A percentile compares a stretch with the other conserved stretches of the same genome.
Evolutionary conservation across 352 stramenopile genomes (phyloP).

Genomic region (Aphanomyces invadans): DNA sequence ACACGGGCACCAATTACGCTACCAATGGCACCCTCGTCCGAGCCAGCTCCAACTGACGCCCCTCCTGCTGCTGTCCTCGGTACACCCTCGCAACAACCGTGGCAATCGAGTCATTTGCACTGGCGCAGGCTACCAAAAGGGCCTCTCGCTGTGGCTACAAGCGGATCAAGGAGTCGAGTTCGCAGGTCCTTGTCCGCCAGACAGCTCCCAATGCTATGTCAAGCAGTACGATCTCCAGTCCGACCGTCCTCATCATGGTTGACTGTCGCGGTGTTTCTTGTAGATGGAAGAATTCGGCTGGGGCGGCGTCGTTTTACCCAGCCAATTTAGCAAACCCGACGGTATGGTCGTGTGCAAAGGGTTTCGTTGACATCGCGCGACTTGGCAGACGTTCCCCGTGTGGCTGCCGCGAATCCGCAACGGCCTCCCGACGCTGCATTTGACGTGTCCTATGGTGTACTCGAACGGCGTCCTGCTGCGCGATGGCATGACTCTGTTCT

Average conservation of each 20-base stretch:
- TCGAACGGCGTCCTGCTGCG: not conserved
- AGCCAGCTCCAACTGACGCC: no score
- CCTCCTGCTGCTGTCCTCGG: no score
- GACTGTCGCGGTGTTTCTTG: no score
- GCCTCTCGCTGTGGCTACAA: conserved; percentile 5
- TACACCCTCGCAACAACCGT: no score
- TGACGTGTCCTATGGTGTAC: not conserved
- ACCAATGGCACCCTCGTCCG: no score
- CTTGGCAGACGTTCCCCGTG: not conserved
- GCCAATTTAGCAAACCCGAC: not conserved
- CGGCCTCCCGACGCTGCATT: not conserved
- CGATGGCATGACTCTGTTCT: conserved; percentile 7
- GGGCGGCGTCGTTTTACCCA: not conserved
- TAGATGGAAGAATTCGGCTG: conserved; percentile 5
- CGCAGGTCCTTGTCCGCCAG: not conserved
- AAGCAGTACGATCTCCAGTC: not conserved
- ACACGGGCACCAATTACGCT: no score
- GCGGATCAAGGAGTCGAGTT: not conserved
- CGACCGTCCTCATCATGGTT: not conserved
- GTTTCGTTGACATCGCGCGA: not conserved
- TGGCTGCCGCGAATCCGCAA: not conserved
- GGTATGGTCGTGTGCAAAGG: not conserved
- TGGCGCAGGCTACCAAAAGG: not conserved
- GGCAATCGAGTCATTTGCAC: no score
- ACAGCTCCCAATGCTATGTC: not conserved